Evolutionary conservation across 108 stramenopile genomes (phyloP).

Genomic region (Cyclotella cryptica): DNA sequence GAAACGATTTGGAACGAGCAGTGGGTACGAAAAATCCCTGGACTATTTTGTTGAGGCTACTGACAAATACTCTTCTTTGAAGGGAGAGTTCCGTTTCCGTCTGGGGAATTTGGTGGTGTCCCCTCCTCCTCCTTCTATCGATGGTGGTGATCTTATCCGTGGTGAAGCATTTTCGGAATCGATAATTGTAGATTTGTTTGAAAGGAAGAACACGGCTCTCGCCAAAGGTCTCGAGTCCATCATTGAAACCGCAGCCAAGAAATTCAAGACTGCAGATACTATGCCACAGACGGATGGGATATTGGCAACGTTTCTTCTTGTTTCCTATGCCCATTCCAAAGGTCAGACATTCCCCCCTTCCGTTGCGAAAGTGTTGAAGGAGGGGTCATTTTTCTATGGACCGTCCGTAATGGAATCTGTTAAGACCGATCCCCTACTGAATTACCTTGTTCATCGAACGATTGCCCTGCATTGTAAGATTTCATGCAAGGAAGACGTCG

Average conservation of each 20-base stretch:
- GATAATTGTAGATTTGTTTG: constrained; percentile 44
- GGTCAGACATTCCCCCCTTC: constrained; percentile 41
- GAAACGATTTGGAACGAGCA: constrained; percentile 19
- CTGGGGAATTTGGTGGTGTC: constrained; percentile 52
- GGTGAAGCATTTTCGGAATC: constrained; percentile 44
- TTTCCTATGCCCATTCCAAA: constrained; percentile 49
- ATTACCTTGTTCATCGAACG: constrained; percentile 63
- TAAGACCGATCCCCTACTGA: constrained; percentile 57
- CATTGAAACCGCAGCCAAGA: constrained; percentile 70
- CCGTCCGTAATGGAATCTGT: constrained; percentile 57
- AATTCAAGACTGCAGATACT: constrained; percentile 58
- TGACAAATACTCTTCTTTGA: constrained; percentile 55
- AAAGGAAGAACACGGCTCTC: constrained; percentile 37
- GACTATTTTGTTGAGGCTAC: constrained; percentile 61
- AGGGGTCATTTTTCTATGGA: constrained; percentile 46
- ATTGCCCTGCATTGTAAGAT: constrained; percentile 67
- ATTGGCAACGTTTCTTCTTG: constrained; percentile 61
- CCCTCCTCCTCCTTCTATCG: constrained; percentile 17
- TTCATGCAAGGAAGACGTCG: constrained; percentile 40
- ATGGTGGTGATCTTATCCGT: background rate
- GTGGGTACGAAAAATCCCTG: constrained; percentile 59
- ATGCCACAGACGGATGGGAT: constrained; percentile 76
- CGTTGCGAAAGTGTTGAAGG: constrained; percentile 59
- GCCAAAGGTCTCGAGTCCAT: constrained; percentile 59
- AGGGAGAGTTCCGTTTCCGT: constrained; percentile 63